Evolutionary conservation across 192 early-diverging fungal genomes (phyloP), one percentile per base, ranked within the genome.

Genomic region (Backusella liffmaniae): DNA sequence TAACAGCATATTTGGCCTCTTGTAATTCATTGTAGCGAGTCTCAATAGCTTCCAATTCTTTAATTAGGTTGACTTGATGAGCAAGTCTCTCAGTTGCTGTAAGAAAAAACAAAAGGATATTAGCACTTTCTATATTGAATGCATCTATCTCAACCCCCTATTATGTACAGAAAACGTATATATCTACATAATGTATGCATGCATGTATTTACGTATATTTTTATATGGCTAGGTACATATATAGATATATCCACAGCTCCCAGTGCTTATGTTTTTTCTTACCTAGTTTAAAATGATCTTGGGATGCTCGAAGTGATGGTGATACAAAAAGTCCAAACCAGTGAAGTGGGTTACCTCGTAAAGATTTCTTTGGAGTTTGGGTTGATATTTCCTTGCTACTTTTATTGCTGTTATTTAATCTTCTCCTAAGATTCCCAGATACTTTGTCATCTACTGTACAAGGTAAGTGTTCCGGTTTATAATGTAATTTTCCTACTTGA

Each of bases 301-400:
- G 84, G 7, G 80, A 68, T 0, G 74, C 75, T 34, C 80, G 67
- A 62, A 86, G 46, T 18, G 83, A 82, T 4, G 80, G 46, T 8
- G 84, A 76, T 23, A 86, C 84, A 35, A 86, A 77, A 5, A 84
- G 16, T 6, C 84, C 84, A 78, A 86, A 86, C 84, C 84, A 86
- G 69, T 79, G 72, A 32, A 86, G 51, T 41, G 84, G 84, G 69
- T 86, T 66, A 18, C 44, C 39, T 35, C n/a, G 10, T 15, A 29
- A 26, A 8, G 56, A n/a, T 8, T 62, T 26, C 29, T 36, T 67
- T 67, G 66, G 26, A 15, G 15, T 3, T 29, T 65, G 59, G 7
- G 21, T 5, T 66, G 26, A 13, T 67, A 7, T 16, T 46, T 49
- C 70, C 15, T 26, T 13, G 29, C 29, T 49, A 4, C 26, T 30